Evolutionary conservation across 1,284 basidiomycete genomes (phyloP), one percentile per base, ranked within the genome.

Genomic region (Cryptococcus floricola): DNA sequence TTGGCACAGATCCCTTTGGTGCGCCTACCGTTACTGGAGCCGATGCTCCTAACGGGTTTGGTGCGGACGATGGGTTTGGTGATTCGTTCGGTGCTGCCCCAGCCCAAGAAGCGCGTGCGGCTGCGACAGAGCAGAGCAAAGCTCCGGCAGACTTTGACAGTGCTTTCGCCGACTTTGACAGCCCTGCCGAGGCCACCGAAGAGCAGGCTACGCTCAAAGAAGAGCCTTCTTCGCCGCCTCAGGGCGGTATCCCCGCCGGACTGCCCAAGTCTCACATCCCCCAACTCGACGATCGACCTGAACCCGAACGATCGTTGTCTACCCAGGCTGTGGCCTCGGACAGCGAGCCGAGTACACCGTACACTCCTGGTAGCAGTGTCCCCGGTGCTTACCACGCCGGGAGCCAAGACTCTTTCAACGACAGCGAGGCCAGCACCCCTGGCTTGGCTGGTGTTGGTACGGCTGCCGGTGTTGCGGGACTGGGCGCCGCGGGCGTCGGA

Each of bases 91-190:
- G 56, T 28, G n/a, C 44, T 34, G n/a, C 27, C 14, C 48, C 41
- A 9, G 43, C 54, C 39, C 34, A 47, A 25, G 45, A 44, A 37
- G 13, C 34, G 16, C 25, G n/a, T 14, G 19, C 10, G 41, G 41
- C 41, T 42, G 41, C 41, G 8, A 42, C 41, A 31, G 46, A 31
- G 31, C n/a, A 27, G 25, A 47, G 31, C 41, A 31, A 31, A 19
- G 54, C 48, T 12, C 14, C 80, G n/a, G 83, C 66, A 3, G 63
- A 68, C 53, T 65, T 72, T 45, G 66, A 67, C 49, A 52, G 65
- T 10, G 65, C 69, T 1, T 72, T 82, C 44, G 84, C 80, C 57
- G 87, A 85, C 48, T 89, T 91, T 62, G 87, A 91, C 65, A 83
- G 87, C 65, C 84, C 80, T 87, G 69, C 55, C 13, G 48, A 54